A percentile compares a stretch with the other conserved stretches of the same genome.
Evolutionary conservation across 225 moss, liverwort and hornwort species (phyloP).

Genomic region (Physcomitrium patens): DNA sequence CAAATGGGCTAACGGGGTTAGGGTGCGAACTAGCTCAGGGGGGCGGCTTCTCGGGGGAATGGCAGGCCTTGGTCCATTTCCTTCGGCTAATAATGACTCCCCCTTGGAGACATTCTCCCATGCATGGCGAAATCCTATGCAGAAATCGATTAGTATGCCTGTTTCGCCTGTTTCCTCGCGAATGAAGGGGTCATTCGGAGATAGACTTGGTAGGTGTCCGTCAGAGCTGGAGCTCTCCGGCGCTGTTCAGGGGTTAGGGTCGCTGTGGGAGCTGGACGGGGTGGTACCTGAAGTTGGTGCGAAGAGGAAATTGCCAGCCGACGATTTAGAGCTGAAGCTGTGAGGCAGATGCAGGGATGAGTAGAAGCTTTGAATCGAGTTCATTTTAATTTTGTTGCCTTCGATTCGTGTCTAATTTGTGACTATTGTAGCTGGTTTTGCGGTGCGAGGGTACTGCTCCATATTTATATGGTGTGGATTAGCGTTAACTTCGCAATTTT

Average conservation of each 20-base stretch:
- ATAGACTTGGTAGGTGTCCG: slow-evolving; percentile 43
- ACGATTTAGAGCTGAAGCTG: slow-evolving; percentile 71
- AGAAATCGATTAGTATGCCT: slow-evolving; percentile 55
- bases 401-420: too few species aligned
- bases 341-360: slow-evolving; percentile 46
- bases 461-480: too few species aligned
- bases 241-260: slow-evolving; percentile 39
- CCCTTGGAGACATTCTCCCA: slow-evolving; percentile 51
- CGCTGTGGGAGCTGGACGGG: slow-evolving; percentile 37
- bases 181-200: slow-evolving; percentile 40
- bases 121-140: slow-evolving; percentile 66
- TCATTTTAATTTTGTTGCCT: background rate
- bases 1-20: slow-evolving; percentile 78
- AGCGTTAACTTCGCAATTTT: too few species aligned
- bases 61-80: slow-evolving; percentile 64
- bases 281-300: slow-evolving; percentile 30
- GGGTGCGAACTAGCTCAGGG: slow-evolving; percentile 52
- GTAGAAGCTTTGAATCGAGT: slow-evolving; percentile 46
- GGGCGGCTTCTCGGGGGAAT: slow-evolving; percentile 52
- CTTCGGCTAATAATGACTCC: slow-evolving; percentile 42
- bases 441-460: too few species aligned
- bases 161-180: slow-evolving; percentile 47
- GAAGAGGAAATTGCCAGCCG: slow-evolving; percentile 51
- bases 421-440: too few species aligned
- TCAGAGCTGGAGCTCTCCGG: slow-evolving; percentile 63